phyloP scores from a whole-genome alignment of 2,329 filamentous ascomycete species.

The Plectosphaerella cucumerina region DNA sequence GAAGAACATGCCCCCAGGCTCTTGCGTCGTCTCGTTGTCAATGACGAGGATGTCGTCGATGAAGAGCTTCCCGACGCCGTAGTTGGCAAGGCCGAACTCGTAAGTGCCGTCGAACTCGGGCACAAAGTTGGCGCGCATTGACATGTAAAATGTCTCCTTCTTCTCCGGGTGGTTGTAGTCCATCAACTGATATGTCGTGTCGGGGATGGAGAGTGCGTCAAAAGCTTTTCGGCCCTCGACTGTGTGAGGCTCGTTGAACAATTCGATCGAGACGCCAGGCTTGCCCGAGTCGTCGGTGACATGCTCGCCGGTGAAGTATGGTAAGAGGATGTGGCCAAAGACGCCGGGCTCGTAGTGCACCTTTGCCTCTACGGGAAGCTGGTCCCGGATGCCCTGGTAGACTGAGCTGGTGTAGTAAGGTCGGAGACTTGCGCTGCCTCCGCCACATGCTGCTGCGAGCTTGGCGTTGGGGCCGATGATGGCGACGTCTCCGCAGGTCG shows the following conservation, averaged over 20 bases:
- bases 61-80: slow-evolving; percentile 25
- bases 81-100: slow-evolving; percentile 27
- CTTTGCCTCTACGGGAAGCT: slow-evolving; percentile 1
- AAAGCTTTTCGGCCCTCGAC: slow-evolving; percentile 5
- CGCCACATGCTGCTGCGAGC: slow-evolving; percentile 21
- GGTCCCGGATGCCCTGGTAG: slow-evolving; percentile 21
- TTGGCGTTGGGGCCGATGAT: slow-evolving; percentile 52
- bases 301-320: slow-evolving; percentile 2
- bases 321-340: background rate
- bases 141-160: slow-evolving; percentile 13
- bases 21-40: slow-evolving; percentile 23
- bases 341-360: background rate
- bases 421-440: slow-evolving; percentile 23
- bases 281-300: slow-evolving; percentile 13
- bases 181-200: slow-evolving; percentile 16
- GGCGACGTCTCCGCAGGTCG: background rate
- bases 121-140: slow-evolving; percentile 13
- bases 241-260: slow-evolving; percentile 14
- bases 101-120: slow-evolving; percentile 13
- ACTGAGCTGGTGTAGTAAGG: slow-evolving; percentile 25
- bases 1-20: slow-evolving; percentile 2
- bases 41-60: slow-evolving; percentile 25
- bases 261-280: slow-evolving; percentile 10
- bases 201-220: slow-evolving; percentile 11
- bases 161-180: slow-evolving; percentile 17